Evolutionary conservation across 371 early-diverging fungal species (phyloP), one percentile per base, ranked within the genome.

Genomic region (Mucor sp.): DNA sequence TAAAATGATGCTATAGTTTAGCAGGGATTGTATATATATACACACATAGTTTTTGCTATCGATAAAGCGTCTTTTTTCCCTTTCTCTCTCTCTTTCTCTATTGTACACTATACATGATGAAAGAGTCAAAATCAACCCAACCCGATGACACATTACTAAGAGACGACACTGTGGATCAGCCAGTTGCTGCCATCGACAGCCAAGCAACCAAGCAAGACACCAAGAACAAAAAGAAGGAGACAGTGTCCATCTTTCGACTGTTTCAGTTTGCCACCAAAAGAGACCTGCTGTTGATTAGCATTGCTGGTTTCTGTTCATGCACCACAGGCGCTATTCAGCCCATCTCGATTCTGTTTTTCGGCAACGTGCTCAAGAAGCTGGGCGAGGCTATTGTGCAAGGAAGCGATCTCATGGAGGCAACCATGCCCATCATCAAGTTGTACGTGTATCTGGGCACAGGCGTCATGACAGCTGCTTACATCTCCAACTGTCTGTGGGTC

Each of bases 321-420:
- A 70, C 73, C 59, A 67, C 75, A 33, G 82, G 82, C n/a, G 80
- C 80, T 32, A 47, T 78, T 17, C 82, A 82, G 55, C 82, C 82
- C 3, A 69, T 70, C 0, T 66, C 74, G 0, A 79, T 79, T 53
- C 53, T 79, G n/a, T 70, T 82, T 50, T 74, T 79, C 48, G 82
- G 82, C 58, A 39, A 74, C 6, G 70, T 77, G 15, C 27, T 64
- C 3, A 64, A 64, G 19, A 64, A 43, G 9, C n/a, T 64, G 43
- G 64, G 64, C 0, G 58, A 64, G 23, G 64, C 57, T 7, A 41
- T 64, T 15, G 27, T 41, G 1, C 7, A 41, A 1, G 23, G 43
- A 23, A 39, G 43, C 91, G 92, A 65, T 37, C 7, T 74, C 0
- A 41, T 67, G 53, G 67, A 67, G 32, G 28, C 43, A 0, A 58